Base-by-base conservation (phyloP, 495 filamentous ascomycete species). In the Xylaria bambusicola region DNA sequence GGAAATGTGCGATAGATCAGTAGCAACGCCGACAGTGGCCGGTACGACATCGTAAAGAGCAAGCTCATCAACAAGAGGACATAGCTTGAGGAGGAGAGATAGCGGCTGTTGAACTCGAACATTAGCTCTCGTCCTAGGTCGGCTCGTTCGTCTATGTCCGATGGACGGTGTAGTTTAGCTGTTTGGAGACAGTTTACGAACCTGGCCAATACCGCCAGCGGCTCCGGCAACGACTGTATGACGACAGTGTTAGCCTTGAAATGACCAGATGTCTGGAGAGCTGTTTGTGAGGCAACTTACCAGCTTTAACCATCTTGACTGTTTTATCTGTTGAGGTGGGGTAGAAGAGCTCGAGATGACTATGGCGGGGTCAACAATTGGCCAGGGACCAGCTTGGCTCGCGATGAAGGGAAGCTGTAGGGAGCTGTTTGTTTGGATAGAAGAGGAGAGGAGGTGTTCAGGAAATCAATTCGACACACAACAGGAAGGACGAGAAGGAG, bases 201-300 rank as follows among this genome's bases (percentile, higher is more conserved):
- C 94, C 86, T 98, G 94, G 77, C 94, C 94, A 85, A 98, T 98
- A 78, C 94, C 94, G 78, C 94, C 94, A 72, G 94, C 88, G 69
- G 94, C 94, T 69, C 94, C 94, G 73, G 93, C 90, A 80, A 98
- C 93, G 77, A 91, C 92, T 94, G 56, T 45, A 10, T 4, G n/a
- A 60, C 31, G 55, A 17, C 36, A 38, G 45, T 45, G 60, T 82
- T 60, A 84, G 70, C 48, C n/a, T n/a, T n/a, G n/a, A 3, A n/a
- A 27, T 29, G 33, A 6, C 21, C 18, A 12, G 29, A 9, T 31
- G 17, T 23, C 21, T 40, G 9, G 6, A 26, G 47, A 38, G 24
- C 33, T 51, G 23, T 15, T 33, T 17, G 57, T 58, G 48, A 18
- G 49, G 50, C 31, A 17, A 44, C 84, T 69, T 79, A 92, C 91